A percentile compares a stretch with the other conserved stretches of the same genome.
These are phyloP conservation scores for Ceratocystis cacaofunesta DNA, from an alignment of 2,329 filamentous ascomycete genomes.

Conservation along the genomic window DNA sequence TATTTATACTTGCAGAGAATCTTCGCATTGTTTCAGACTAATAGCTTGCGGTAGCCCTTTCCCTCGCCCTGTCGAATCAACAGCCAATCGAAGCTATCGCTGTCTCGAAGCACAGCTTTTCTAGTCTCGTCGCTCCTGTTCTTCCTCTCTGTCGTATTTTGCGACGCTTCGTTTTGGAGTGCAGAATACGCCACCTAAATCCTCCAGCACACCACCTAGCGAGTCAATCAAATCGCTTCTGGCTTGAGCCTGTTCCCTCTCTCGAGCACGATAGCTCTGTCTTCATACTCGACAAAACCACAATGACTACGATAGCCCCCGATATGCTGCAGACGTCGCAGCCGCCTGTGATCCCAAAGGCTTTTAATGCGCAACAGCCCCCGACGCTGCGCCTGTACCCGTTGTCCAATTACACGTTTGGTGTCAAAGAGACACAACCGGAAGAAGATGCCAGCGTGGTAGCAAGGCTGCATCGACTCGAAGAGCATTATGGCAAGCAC, in stretches of 20 bases:
- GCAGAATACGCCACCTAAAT: too few species aligned
- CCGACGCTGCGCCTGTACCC: conserved; percentile 82
- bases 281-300: conserved; percentile 14
- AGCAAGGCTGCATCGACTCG: conserved; percentile 80
- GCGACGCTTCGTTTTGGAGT: neutral
- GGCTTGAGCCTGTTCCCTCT: neutral
- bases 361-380: conserved; percentile 82
- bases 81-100: too few species aligned
- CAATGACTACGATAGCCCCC: conserved; percentile 74
- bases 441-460: conserved; percentile 95
- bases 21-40: too few species aligned
- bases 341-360: conserved; percentile 62
- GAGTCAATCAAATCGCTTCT: too few species aligned
- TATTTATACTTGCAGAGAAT: too few species aligned
- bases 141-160: neutral
- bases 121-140: too few species aligned
- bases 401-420: conserved; percentile 96
- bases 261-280: neutral
- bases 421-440: conserved; percentile 93
- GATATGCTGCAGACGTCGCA: conserved; percentile 62
- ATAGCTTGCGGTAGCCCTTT: too few species aligned
- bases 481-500: conserved; percentile 82
- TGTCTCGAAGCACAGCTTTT: too few species aligned
- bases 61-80: too few species aligned
- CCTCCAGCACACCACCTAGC: too few species aligned